phyloP scores from a whole-genome alignment of 2,329 filamentous ascomycete species.

The Microsporum audouinii region DNA sequence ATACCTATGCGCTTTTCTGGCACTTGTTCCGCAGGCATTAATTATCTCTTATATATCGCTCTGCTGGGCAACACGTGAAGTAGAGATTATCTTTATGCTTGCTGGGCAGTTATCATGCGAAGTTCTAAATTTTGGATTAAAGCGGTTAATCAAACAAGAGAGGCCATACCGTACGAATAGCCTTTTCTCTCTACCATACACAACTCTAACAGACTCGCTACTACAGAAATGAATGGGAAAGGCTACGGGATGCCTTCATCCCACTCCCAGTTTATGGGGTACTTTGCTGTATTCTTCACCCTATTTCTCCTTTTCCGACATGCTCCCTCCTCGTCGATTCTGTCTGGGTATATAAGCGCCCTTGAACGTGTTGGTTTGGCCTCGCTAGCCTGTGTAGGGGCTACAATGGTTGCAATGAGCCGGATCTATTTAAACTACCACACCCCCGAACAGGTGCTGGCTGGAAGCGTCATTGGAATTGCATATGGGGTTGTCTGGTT shows the following conservation, averaged over 20 bases:
- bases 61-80: constrained; percentile 81
- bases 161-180: constrained; percentile 59
- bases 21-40: constrained; percentile 82
- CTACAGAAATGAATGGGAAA: constrained; percentile 50
- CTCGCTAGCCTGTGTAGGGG: constrained; percentile 48
- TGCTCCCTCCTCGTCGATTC: constrained; percentile 37
- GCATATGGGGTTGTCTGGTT: constrained; percentile 72
- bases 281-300: constrained; percentile 73
- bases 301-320: constrained; percentile 80
- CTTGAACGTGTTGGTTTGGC: constrained; percentile 49
- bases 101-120: constrained; percentile 86
- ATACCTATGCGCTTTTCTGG: constrained; percentile 82
- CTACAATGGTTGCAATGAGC: constrained; percentile 63
- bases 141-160: constrained; percentile 85
- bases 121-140: constrained; percentile 76
- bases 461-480: constrained; percentile 60
- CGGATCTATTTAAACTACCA: constrained; percentile 89
- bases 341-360: constrained; percentile 28
- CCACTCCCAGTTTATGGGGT: constrained; percentile 88
- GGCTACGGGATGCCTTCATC: constrained; percentile 97
- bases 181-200: not conserved
- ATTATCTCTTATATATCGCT: constrained; percentile 83
- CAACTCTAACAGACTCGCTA: no score
- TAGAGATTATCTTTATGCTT: constrained; percentile 82
- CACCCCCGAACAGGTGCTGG: constrained; percentile 75